Percentiles rank a stretch among this genome's conserved stretches.
Evolutionary conservation across 2,329 filamentous ascomycete genomes (phyloP).

Genomic region (Botrytis fabae): DNA sequence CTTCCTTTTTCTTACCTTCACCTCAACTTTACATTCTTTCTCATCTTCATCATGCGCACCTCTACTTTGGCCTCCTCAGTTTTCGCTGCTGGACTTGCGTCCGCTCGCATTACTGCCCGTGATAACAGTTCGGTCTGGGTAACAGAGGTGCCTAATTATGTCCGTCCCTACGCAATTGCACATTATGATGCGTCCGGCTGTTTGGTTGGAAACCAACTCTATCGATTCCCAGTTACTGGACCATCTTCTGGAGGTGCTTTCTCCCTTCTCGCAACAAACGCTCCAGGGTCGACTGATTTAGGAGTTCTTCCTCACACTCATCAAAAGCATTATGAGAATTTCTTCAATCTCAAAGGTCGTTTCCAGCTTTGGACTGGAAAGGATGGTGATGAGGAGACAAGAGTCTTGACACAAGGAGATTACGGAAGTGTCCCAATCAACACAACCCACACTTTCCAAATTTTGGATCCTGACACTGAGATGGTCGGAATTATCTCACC

Average conservation of each 20-base stretch:
- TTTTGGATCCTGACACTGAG: constrained; percentile 50
- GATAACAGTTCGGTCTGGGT: constrained; percentile 30
- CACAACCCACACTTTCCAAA: constrained; percentile 51
- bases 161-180: constrained; percentile 34
- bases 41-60: constrained; percentile 11
- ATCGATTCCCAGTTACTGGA: constrained; percentile 48
- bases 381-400: constrained; percentile 40
- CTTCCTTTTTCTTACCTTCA: background rate
- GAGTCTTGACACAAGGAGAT: constrained; percentile 47
- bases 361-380: constrained; percentile 48
- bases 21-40: constrained; percentile 8
- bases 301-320: constrained; percentile 46
- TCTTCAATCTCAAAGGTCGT: constrained; percentile 44
- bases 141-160: constrained; percentile 28
- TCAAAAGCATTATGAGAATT: constrained; percentile 48
- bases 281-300: constrained; percentile 42
- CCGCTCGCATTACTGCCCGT: background rate
- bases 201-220: constrained; percentile 42
- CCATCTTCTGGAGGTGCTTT: constrained; percentile 48
- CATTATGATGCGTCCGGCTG: constrained; percentile 36
- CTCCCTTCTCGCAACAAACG: constrained; percentile 47
- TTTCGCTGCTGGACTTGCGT: constrained; percentile 8
- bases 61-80: constrained; percentile 10
- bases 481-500: constrained; percentile 49
- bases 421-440: constrained; percentile 49